phyloP scores from a whole-genome alignment of 768 basidiomycete genomes.

The Hortiboletus campestris region DNA sequence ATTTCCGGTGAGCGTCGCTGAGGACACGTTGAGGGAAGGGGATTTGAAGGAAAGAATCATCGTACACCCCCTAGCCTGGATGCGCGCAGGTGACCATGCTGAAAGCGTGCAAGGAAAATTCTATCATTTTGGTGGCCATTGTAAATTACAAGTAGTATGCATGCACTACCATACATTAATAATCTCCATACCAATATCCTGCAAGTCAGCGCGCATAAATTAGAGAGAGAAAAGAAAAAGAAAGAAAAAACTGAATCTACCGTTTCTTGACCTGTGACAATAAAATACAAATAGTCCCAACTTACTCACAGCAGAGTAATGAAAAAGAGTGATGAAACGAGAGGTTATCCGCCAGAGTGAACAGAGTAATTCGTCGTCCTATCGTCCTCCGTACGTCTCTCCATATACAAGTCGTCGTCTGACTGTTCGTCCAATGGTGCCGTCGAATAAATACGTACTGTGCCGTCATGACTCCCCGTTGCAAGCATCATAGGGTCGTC shows the following conservation, averaged over 20 bases:
- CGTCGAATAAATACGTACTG: slow-evolving; percentile 70
- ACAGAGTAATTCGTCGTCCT: slow-evolving; percentile 25
- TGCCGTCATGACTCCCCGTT: slow-evolving; percentile 76
- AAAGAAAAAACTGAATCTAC: neutral
- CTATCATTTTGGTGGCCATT: slow-evolving; percentile 10
- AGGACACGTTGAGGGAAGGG: slow-evolving; percentile 19
- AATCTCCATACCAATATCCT: slow-evolving; percentile 24
- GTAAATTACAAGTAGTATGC: slow-evolving; percentile 21
- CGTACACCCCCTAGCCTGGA: neutral
- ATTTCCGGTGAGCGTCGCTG: slow-evolving; percentile 4
- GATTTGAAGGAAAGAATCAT: neutral
- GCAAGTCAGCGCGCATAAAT: slow-evolving; percentile 23
- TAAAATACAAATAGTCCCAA: slow-evolving; percentile 12
- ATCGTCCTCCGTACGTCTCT: slow-evolving; percentile 24
- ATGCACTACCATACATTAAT: slow-evolving; percentile 29
- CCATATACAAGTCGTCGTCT: slow-evolving; percentile 26
- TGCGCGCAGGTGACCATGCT: neutral
- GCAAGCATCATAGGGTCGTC: slow-evolving; percentile 56
- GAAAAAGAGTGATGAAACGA: slow-evolving; percentile 1
- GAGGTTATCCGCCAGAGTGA: slow-evolving; percentile 27
- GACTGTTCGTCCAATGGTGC: slow-evolving; percentile 25
- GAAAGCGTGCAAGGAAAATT: slow-evolving; percentile 1
- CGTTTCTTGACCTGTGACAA: slow-evolving; percentile 4
- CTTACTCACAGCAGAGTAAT: neutral
- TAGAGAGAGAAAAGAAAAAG: slow-evolving; percentile 3